phyloP scores from a whole-genome alignment of 129 eudicot species.

The Arctium lappa region DNA sequence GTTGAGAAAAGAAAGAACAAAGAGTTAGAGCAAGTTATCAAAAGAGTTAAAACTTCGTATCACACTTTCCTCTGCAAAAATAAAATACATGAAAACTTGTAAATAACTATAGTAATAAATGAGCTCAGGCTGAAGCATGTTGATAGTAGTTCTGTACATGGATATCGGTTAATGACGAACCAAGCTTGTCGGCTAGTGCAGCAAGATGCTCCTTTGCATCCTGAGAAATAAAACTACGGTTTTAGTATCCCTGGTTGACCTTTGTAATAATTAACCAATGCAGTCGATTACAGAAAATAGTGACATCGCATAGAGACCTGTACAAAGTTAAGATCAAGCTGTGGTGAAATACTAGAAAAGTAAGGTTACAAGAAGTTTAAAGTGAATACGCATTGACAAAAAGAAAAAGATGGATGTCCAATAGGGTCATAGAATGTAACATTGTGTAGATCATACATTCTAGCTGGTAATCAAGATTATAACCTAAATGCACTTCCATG shows the following conservation, averaged over 20 bases:
- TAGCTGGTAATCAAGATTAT: not conserved
- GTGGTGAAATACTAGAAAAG: not conserved
- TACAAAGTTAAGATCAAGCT: not conserved
- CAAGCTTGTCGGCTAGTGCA: conserved; percentile 89
- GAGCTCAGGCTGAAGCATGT: conserved; percentile 2
- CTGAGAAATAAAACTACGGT: conserved; percentile 41
- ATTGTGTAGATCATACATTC: not conserved
- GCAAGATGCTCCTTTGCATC: conserved; percentile 98
- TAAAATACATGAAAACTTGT: not conserved
- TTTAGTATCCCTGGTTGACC: conserved; percentile 15
- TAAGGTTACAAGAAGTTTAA: not conserved
- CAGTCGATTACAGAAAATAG: not conserved
- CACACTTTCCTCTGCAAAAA: not conserved
- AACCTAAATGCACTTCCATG: not conserved
- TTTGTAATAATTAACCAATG: not conserved
- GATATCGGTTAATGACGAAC: conserved; percentile 75
- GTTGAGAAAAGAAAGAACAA: not conserved
- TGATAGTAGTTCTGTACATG: conserved; percentile 49
- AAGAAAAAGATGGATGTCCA: not conserved
- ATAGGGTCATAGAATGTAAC: not conserved
- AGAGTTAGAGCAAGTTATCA: conserved; percentile 13
- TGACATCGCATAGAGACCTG: not conserved
- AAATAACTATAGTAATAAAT: not conserved
- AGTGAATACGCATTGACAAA: not conserved
- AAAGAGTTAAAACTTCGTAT: not conserved